A percentile compares a stretch with the other conserved stretches of the same genome.
Evolutionary conservation across 1,139 yeast genomes (phyloP).

Genomic region (Scheffersomyces insectosa): DNA sequence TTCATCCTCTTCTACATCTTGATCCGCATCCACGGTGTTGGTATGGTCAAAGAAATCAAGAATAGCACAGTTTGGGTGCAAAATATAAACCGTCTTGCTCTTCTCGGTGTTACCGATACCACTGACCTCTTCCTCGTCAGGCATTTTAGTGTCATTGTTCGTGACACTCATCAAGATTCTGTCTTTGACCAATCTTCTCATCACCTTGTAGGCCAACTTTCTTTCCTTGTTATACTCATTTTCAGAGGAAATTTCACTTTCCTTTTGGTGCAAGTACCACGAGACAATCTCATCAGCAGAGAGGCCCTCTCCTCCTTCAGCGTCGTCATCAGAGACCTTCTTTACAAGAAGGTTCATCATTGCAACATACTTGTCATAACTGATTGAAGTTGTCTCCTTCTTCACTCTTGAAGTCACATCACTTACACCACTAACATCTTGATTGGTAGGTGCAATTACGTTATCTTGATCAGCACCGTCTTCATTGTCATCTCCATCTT

Average conservation of each 20-base stretch:
- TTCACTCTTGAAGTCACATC: conserved; percentile 3
- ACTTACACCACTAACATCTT: neutral
- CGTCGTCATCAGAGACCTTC: conserved; percentile 61
- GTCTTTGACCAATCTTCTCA: conserved; percentile 83
- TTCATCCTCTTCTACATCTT: conserved; percentile 10
- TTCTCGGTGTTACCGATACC: conserved; percentile 10
- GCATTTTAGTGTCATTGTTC: conserved; percentile 44
- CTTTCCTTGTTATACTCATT: conserved; percentile 72
- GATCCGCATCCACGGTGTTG: conserved; percentile 16
- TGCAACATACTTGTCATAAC: conserved; percentile 83
- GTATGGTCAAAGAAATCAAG: conserved; percentile 55
- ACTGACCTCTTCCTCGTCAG: conserved; percentile 1
- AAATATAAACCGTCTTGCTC: conserved; percentile 54
- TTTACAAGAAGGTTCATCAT: conserved; percentile 82
- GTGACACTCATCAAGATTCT: conserved; percentile 80
- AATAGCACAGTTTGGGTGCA: conserved; percentile 89
- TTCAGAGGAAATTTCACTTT: conserved; percentile 69
- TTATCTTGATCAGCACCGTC: conserved; percentile 13
- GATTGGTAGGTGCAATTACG: conserved; percentile 5
- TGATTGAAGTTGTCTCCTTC: conserved; percentile 46
- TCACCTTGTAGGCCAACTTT: conserved; percentile 72
- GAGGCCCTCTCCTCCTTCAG: conserved; percentile 61
- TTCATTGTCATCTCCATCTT: conserved; percentile 17
- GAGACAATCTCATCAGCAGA: conserved; percentile 70
- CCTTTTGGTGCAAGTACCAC: conserved; percentile 79